Conservation (phyloP, 208 protist species). For the Leishmania guyanensis region DNA sequence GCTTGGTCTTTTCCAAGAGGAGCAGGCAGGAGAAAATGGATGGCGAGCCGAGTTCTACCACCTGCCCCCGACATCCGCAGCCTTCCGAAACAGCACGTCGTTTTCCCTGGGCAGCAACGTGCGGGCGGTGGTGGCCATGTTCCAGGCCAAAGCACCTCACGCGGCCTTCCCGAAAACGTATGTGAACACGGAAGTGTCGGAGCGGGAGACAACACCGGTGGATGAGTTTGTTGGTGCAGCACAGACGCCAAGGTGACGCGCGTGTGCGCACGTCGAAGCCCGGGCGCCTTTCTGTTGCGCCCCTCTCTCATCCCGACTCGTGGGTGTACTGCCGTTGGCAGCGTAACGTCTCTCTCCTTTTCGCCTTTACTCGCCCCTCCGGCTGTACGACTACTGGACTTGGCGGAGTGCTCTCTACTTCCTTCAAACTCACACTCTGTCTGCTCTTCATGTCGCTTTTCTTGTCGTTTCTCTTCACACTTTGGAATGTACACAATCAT, state of each 20-base stretch:
- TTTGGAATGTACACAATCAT: neutral
- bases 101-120: conserved; percentile 12
- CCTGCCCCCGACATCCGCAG: conserved; percentile 10
- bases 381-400: neutral
- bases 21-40: conserved; percentile 2
- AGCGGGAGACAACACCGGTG: conserved; percentile 23
- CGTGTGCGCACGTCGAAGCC: neutral
- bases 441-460: neutral
- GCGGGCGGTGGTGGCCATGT: conserved; percentile 9
- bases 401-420: neutral
- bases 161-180: conserved; percentile 33
- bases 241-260: too few relatives aligned
- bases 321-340: neutral
- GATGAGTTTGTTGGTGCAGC: conserved; percentile 5
- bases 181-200: conserved; percentile 23
- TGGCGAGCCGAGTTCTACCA: conserved; percentile 18
- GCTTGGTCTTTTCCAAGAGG: conserved; percentile 23
- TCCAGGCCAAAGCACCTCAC: conserved; percentile 29
- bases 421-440: neutral
- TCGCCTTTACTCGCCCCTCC: neutral
- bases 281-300: neutral
- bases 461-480: neutral
- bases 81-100: conserved; percentile 20
- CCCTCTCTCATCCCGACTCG: neutral
- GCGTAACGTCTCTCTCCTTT: neutral